A percentile compares a stretch with the other conserved stretches of the same genome.
These are phyloP conservation scores for Phyllostachys edulis DNA, from an alignment of 176 grass and related monocot genomes.

Conservation along the genomic window DNA sequence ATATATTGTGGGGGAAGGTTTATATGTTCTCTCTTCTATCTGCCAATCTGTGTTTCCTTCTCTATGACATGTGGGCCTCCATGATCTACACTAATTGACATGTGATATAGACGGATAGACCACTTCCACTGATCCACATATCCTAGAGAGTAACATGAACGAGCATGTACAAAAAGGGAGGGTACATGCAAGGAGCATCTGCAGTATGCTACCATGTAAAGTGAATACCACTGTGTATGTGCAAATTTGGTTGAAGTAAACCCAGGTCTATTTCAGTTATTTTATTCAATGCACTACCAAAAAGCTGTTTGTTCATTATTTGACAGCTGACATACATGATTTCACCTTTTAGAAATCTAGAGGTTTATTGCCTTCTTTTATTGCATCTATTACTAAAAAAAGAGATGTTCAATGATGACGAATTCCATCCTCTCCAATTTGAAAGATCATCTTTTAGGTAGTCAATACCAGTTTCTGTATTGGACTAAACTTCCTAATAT, in stretches of 20 bases:
- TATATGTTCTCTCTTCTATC: background rate
- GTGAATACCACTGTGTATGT: background rate
- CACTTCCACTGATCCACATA: background rate
- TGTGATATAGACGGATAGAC: background rate
- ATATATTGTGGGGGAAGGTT: background rate
- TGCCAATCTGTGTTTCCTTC: background rate
- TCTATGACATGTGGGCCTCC: background rate
- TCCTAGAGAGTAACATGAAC: background rate
- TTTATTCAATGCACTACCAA: background rate
- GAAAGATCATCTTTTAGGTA: background rate
- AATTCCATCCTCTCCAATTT: background rate
- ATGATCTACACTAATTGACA: background rate
- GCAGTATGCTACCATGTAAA: background rate
- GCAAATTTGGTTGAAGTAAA: background rate
- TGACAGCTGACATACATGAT: background rate
- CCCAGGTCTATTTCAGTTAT: background rate
- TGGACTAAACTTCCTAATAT: background rate
- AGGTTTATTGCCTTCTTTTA: background rate
- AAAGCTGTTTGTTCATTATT: background rate
- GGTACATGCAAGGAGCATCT: background rate
- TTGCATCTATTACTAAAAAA: background rate
- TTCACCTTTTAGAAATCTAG: no score
- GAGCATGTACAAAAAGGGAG: background rate
- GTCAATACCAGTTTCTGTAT: conserved; percentile 1
- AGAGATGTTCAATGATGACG: background rate